phyloP scores from a whole-genome alignment of 1,284 basidiomycete species.

The Fomes fomentarius region DNA sequence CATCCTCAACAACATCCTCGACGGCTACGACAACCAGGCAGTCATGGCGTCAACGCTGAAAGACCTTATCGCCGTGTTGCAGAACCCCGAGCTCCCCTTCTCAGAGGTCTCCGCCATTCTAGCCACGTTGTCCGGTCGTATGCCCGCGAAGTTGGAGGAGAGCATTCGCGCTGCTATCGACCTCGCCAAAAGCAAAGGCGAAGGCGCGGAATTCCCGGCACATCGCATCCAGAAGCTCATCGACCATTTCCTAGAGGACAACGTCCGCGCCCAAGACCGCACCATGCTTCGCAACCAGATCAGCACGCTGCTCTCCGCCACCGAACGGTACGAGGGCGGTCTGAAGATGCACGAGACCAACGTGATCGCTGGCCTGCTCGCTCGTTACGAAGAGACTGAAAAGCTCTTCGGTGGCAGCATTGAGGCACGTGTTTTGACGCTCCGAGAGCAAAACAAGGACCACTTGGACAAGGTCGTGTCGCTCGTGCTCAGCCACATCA shows the following conservation, averaged over 20 bases:
- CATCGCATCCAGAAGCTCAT: constrained; percentile 81
- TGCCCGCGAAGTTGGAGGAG: constrained; percentile 92
- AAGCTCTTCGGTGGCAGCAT: constrained; percentile 92
- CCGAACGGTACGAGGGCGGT: constrained; percentile 84
- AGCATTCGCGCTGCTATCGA: constrained; percentile 83
- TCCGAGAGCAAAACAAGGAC: constrained; percentile 93
- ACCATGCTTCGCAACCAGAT: constrained; percentile 79
- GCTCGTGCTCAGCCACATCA: constrained; percentile 93
- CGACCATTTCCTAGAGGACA: constrained; percentile 86
- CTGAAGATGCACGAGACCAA: constrained; percentile 88
- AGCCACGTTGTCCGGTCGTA: constrained; percentile 90
- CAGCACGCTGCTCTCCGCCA: constrained; percentile 71
- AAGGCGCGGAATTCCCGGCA: constrained; percentile 85
- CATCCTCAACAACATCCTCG: constrained; percentile 90
- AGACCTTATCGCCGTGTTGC: constrained; percentile 79
- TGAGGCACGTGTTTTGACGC: constrained; percentile 88
- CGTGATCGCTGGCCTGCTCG: constrained; percentile 73
- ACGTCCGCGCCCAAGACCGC: constrained; percentile 79
- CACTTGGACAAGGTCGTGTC: constrained; percentile 88
- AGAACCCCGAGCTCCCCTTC: constrained; percentile 89
- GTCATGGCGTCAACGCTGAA: constrained; percentile 85
- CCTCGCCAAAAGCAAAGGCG: constrained; percentile 68
- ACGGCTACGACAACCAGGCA: constrained; percentile 93
- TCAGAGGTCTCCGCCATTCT: constrained; percentile 86
- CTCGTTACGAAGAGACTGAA: constrained; percentile 84